A percentile compares a stretch with the other conserved stretches of the same genome.
Evolutionary conservation across 805 yeast species (phyloP).

Genomic region (Hemisphaericaspora nanyangensis): DNA sequence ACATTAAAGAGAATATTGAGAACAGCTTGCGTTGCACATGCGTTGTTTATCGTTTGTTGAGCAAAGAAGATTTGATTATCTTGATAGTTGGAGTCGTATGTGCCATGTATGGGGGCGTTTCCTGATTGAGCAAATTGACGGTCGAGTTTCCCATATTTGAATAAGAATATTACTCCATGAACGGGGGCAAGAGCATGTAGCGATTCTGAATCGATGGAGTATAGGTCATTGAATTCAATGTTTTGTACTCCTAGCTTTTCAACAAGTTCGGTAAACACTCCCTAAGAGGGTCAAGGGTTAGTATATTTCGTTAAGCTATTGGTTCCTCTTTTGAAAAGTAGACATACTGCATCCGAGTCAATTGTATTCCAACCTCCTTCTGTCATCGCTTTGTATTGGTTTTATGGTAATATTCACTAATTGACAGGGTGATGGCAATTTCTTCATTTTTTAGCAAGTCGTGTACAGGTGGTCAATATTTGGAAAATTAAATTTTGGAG

Average conservation of each 20-base stretch:
- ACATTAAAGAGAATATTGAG: conserved; percentile 47
- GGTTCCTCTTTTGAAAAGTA: no score
- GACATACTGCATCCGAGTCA: conserved; percentile 57
- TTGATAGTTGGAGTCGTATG: conserved; percentile 32
- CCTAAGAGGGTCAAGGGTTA: conserved; percentile 29
- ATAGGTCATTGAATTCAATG: conserved; percentile 57
- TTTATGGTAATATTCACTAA: no score
- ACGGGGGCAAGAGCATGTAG: conserved; percentile 37
- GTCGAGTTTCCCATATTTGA: conserved; percentile 51
- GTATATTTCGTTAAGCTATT: not conserved
- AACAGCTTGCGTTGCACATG: conserved; percentile 74
- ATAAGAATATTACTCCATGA: conserved; percentile 59
- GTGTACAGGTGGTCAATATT: no score
- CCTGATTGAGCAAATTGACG: conserved; percentile 23
- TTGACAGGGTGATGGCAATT: no score
- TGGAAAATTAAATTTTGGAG: no score
- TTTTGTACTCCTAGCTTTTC: conserved; percentile 50
- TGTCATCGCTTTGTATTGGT: no score
- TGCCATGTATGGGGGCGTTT: conserved; percentile 42
- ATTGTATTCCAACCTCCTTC: conserved; percentile 54
- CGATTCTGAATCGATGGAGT: conserved; percentile 45
- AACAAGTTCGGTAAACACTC: conserved; percentile 62
- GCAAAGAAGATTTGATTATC: conserved; percentile 52
- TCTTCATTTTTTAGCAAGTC: no score
- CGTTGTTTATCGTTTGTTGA: conserved; percentile 59